Conservation (phyloP, 768 basidiomycete genomes). For the Suillus clintonianus region DNA sequence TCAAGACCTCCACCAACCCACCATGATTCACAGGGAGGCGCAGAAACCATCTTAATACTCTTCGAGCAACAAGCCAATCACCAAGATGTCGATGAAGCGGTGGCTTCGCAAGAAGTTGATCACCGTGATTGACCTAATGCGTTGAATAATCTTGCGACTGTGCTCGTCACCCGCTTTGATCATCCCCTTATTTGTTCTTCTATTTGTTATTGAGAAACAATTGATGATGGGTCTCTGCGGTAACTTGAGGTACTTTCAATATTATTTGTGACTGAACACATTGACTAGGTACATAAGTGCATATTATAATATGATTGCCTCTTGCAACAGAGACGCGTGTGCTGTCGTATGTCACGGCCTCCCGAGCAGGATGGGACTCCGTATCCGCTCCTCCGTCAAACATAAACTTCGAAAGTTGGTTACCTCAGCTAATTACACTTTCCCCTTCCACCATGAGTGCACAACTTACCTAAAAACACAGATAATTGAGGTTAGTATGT, state of each 20-base stretch:
- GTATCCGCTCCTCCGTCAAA: neutral
- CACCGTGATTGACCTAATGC: too few species aligned
- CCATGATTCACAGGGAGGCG: too few species aligned
- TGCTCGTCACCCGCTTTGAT: too few species aligned
- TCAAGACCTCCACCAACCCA: too few species aligned
- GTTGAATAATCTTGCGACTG: too few species aligned
- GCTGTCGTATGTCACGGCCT: neutral
- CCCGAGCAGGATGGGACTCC: neutral
- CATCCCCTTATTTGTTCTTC: neutral
- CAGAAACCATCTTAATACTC: too few species aligned
- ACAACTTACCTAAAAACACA: neutral
- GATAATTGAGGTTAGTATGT: neutral
- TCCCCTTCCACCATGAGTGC: neutral
- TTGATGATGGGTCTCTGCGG: too few species aligned
- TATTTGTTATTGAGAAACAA: neutral
- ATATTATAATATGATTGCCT: neutral
- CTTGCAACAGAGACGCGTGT: neutral
- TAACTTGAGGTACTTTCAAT: too few species aligned
- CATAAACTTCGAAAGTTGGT: neutral
- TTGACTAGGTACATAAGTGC: neutral
- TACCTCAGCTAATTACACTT: neutral
- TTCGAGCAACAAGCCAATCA: too few species aligned
- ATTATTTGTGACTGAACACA: too few species aligned
- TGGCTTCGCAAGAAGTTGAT: too few species aligned
- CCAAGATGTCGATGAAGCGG: too few species aligned